Evolutionary conservation across 495 filamentous ascomycete genomes (phyloP).

Genomic region (Platismatia glauca): DNA sequence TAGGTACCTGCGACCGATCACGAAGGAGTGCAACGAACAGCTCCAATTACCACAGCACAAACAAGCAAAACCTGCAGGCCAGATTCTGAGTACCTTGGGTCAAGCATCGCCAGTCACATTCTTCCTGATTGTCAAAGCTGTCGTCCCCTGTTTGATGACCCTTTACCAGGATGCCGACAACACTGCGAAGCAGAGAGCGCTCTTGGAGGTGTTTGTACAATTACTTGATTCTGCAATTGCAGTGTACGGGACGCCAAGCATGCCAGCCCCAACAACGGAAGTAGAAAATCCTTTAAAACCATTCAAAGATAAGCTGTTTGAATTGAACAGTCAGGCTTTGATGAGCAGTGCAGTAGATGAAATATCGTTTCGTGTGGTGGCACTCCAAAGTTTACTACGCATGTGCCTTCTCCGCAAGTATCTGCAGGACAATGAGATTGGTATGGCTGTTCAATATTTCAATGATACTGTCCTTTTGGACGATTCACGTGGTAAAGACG

Average conservation of each 20-base stretch:
- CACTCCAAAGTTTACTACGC: slow-evolving; percentile 50
- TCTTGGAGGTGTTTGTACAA: slow-evolving; percentile 54
- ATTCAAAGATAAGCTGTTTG: slow-evolving; percentile 54
- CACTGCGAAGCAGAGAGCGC: slow-evolving; percentile 57
- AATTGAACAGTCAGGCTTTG: slow-evolving; percentile 51
- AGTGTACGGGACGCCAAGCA: slow-evolving; percentile 51
- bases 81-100: slow-evolving; percentile 51
- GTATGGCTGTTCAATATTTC: slow-evolving; percentile 55
- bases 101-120: slow-evolving; percentile 47
- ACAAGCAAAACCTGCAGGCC: slow-evolving; percentile 59
- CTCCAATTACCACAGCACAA: slow-evolving; percentile 69
- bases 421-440: slow-evolving; percentile 55
- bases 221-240: slow-evolving; percentile 48
- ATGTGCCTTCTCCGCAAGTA: slow-evolving; percentile 47
- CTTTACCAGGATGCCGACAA: slow-evolving; percentile 56
- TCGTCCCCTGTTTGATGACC: slow-evolving; percentile 51
- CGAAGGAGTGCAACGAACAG: slow-evolving; percentile 63
- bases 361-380: slow-evolving; percentile 53
- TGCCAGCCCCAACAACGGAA: slow-evolving; percentile 25
- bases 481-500: slow-evolving; percentile 45
- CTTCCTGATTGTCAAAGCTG: slow-evolving; percentile 44
- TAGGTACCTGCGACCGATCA: slow-evolving; percentile 53
- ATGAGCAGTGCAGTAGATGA: slow-evolving; percentile 55
- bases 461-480: slow-evolving; percentile 56
- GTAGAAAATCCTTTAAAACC: slow-evolving; percentile 45